Evolutionary conservation across 768 basidiomycete species (phyloP).

Genomic region (Leccinellum rugosiceps): DNA sequence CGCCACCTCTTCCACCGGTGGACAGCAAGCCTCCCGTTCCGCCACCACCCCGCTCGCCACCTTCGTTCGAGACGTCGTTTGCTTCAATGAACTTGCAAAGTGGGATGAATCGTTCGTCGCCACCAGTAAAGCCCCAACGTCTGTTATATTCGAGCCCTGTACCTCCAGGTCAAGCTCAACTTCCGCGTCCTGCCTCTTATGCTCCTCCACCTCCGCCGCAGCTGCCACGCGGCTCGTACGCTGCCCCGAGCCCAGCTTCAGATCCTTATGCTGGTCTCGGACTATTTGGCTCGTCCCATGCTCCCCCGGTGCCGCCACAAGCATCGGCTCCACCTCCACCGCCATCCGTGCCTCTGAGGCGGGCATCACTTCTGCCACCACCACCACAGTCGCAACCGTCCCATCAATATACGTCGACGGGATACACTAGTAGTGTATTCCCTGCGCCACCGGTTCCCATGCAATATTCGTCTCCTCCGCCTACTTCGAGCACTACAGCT

Average conservation of each 20-base stretch:
- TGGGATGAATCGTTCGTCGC: slow-evolving; percentile 22
- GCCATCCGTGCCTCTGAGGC: slow-evolving; percentile 22
- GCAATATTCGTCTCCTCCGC: slow-evolving; percentile 21
- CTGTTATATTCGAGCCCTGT: slow-evolving; percentile 20
- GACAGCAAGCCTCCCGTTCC: slow-evolving; percentile 50
- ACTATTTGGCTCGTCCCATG: slow-evolving; percentile 23
- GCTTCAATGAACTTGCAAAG: slow-evolving; percentile 52
- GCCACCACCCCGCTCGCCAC: slow-evolving; percentile 39
- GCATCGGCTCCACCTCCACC: slow-evolving; percentile 19
- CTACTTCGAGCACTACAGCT: slow-evolving; percentile 6
- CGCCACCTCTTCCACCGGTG: slow-evolving; percentile 35
- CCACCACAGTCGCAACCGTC: slow-evolving; percentile 18
- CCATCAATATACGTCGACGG: slow-evolving; percentile 16
- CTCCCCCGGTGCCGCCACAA: not conserved
- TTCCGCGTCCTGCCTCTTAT: slow-evolving; percentile 21
- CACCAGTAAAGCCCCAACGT: slow-evolving; percentile 28
- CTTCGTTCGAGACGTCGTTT: slow-evolving; percentile 50
- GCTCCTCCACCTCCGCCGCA: slow-evolving; percentile 25
- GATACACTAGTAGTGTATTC: slow-evolving; percentile 14
- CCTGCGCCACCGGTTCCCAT: slow-evolving; percentile 31
- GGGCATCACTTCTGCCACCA: slow-evolving; percentile 20
- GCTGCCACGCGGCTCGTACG: slow-evolving; percentile 14
- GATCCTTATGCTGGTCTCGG: slow-evolving; percentile 38
- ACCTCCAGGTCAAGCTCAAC: slow-evolving; percentile 11
- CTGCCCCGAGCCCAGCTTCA: slow-evolving; percentile 18